Conservation (phyloP, 2,329 filamentous ascomycete genomes). For the Aureobasidium subglaciale region DNA sequence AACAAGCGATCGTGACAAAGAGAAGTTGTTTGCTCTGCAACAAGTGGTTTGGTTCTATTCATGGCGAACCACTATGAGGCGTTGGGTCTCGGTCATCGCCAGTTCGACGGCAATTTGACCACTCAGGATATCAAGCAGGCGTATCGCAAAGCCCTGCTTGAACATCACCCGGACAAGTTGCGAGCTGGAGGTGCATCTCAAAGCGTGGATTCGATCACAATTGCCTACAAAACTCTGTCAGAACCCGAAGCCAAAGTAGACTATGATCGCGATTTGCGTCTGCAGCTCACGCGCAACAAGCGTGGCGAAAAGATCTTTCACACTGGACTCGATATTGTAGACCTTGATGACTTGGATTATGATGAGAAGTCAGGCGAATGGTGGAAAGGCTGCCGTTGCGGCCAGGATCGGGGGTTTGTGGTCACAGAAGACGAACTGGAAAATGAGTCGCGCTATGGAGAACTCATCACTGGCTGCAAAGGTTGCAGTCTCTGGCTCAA, state of each 20-base stretch:
- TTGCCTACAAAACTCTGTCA: conserved; percentile 50
- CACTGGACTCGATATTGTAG: conserved; percentile 50
- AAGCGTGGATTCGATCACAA: conserved; percentile 52
- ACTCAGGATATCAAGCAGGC: conserved; percentile 42
- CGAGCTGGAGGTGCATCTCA: conserved; percentile 19
- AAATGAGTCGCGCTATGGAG: conserved; percentile 43
- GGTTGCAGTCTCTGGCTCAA: conserved; percentile 59
- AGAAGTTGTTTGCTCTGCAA: not conserved
- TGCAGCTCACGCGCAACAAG: conserved; percentile 29
- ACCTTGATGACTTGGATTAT: conserved; percentile 48
- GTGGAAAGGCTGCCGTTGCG: conserved; percentile 52
- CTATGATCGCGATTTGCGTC: conserved; percentile 42
- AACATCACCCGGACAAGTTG: conserved; percentile 53
- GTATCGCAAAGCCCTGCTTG: conserved; percentile 51
- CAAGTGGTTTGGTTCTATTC: not conserved
- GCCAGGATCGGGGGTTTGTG: conserved; percentile 49
- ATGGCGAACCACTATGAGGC: conserved; percentile 25
- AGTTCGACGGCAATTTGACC: conserved; percentile 18
- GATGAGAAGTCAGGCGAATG: conserved; percentile 37
- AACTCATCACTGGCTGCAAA: conserved; percentile 53
- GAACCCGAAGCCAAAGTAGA: conserved; percentile 37
- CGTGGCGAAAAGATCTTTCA: conserved; percentile 29
- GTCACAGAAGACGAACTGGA: conserved; percentile 50
- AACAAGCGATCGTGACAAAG: not conserved
- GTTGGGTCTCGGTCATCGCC: conserved; percentile 22